Evolutionary conservation across 2,329 filamentous ascomycete genomes (phyloP).

Genomic region (Dactylellina drechsleri): DNA sequence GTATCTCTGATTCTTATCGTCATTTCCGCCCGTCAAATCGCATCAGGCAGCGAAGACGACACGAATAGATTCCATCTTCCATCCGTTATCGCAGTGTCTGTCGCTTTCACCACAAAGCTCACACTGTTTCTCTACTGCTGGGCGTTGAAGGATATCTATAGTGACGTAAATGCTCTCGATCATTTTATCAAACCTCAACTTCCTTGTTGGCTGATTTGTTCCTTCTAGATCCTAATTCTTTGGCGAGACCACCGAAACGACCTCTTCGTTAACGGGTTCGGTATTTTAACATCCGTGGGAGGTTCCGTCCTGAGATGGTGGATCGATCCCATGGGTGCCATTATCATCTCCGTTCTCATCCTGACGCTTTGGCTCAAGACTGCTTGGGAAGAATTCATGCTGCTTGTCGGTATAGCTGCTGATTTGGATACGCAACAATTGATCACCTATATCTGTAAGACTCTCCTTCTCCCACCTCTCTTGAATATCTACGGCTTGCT

Average conservation of each 20-base stretch:
- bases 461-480: neutral
- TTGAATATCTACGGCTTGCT: conserved; percentile 1
- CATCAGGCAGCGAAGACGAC: conserved; percentile 63
- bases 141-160: conserved; percentile 88
- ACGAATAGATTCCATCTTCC: conserved; percentile 79
- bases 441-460: conserved; percentile 85
- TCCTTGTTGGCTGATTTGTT: neutral
- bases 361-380: conserved; percentile 83
- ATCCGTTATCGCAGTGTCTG: conserved; percentile 82
- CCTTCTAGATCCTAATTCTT: conserved; percentile 31
- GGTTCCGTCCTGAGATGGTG: conserved; percentile 91
- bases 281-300: conserved; percentile 88
- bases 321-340: conserved; percentile 92
- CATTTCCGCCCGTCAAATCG: conserved; percentile 79
- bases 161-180: conserved; percentile 69
- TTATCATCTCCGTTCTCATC: conserved; percentile 82
- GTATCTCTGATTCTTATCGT: conserved; percentile 94
- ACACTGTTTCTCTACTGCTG: conserved; percentile 89
- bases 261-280: conserved; percentile 93
- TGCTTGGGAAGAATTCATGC: conserved; percentile 83
- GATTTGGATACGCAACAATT: conserved; percentile 87
- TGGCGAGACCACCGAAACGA: conserved; percentile 82
- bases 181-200: neutral
- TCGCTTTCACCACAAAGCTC: conserved; percentile 88
- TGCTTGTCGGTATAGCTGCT: conserved; percentile 88